phyloP scores from a whole-genome alignment of 495 filamentous ascomycete species.

The Talaromyces nanjingensis region DNA sequence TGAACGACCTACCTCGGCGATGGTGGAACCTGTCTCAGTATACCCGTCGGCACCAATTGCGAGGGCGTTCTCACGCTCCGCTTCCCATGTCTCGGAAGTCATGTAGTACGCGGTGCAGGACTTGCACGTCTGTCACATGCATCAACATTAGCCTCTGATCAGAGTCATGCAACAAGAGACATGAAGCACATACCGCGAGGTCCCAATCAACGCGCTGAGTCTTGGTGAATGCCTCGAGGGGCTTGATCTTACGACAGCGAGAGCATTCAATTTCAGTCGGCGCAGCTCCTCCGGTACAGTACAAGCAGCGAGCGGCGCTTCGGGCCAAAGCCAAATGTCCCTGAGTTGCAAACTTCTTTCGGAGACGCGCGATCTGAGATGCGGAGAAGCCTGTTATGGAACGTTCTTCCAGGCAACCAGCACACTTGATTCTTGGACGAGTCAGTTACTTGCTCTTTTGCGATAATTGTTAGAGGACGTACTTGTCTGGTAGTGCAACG shows the following conservation, averaged over 20 bases:
- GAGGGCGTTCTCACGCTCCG: neutral
- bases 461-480: conserved; percentile 1
- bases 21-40: neutral
- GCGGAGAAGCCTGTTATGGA: conserved; percentile 42
- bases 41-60: neutral
- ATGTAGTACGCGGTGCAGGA: neutral
- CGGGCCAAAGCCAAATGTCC: conserved; percentile 12
- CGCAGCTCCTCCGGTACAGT: conserved; percentile 14
- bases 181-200: conserved; percentile 36
- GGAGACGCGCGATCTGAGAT: conserved; percentile 25
- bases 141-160: conserved; percentile 26
- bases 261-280: conserved; percentile 31
- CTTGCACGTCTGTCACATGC: conserved; percentile 31
- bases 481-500: conserved; percentile 24
- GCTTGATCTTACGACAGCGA: conserved; percentile 41
- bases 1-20: neutral
- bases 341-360: conserved; percentile 14
- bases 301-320: neutral
- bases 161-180: neutral
- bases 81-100: neutral
- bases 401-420: conserved; percentile 26
- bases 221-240: conserved; percentile 49
- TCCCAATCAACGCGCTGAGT: conserved; percentile 42
- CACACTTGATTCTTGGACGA: conserved; percentile 39
- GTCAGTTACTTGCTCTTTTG: conserved; percentile 8